Conservation (phyloP, 352 stramenopile genomes). For the Aphanomyces euteiches region DNA sequence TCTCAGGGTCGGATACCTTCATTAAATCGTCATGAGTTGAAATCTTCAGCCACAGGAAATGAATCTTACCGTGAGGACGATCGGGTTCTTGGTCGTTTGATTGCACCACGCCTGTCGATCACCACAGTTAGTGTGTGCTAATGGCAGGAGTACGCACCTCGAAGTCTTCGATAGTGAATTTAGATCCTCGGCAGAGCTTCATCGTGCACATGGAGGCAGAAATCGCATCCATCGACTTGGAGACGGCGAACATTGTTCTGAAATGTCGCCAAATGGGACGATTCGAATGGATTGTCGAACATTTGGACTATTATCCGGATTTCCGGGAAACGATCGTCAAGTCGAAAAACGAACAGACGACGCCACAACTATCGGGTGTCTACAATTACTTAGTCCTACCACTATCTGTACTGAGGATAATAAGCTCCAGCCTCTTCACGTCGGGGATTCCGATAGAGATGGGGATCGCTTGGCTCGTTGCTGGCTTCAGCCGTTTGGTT, state of each 20-base stretch:
- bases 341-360: too few species aligned
- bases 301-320: conserved; percentile 4
- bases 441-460: neutral
- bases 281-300: neutral
- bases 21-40: conserved; percentile 19
- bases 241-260: neutral
- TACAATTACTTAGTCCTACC: conserved; percentile 5
- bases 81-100: conserved; percentile 5
- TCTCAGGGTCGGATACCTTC: conserved; percentile 52
- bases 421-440: neutral
- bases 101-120: conserved; percentile 19
- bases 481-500: neutral
- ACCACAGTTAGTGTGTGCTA: neutral
- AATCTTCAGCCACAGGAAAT: conserved; percentile 9
- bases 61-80: conserved; percentile 32
- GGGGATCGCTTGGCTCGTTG: neutral
- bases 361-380: too few species aligned
- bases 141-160: conserved; percentile 22
- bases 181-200: conserved; percentile 37
- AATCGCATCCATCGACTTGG: conserved; percentile 15
- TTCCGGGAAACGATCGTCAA: too few species aligned
- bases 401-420: conserved; percentile 21
- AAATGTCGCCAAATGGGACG: too few species aligned
- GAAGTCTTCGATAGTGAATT: conserved; percentile 21
- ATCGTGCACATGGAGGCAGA: conserved; percentile 35